A percentile compares a stretch with the other conserved stretches of the same genome.
These are phyloP conservation scores for Talaromyces albobiverticillius DNA, from an alignment of 2,329 filamentous ascomycete genomes.

Conservation along the genomic window DNA sequence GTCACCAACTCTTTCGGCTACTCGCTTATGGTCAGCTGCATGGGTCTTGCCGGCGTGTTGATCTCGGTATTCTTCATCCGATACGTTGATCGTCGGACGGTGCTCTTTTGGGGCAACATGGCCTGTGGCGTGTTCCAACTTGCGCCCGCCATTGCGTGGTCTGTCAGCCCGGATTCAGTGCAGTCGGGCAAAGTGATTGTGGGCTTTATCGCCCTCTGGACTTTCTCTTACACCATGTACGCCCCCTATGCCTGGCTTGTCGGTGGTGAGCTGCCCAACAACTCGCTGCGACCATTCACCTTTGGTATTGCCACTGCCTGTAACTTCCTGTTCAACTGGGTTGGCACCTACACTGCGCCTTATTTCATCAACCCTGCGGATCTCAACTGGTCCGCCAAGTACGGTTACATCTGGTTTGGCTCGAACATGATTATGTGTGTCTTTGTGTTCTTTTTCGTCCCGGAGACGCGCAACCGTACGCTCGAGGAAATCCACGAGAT, in stretches of 20 bases:
- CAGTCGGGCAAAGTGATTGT: conserved; percentile 3
- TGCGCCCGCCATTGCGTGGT: conserved; percentile 4
- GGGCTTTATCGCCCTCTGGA: conserved; percentile 3
- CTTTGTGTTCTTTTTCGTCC: conserved; percentile 30
- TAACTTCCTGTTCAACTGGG: conserved; percentile 42
- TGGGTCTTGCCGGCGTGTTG: neutral
- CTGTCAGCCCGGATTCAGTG: neutral
- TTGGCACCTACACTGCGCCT: conserved; percentile 39
- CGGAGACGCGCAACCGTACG: conserved; percentile 26
- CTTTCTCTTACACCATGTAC: conserved; percentile 7
- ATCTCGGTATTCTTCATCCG: neutral
- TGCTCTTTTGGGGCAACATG: conserved; percentile 1
- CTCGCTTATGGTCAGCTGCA: conserved; percentile 4
- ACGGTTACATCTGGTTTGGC: conserved; percentile 42
- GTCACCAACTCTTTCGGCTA: conserved; percentile 4
- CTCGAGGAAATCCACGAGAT: conserved; percentile 23
- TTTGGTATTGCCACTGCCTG: conserved; percentile 38
- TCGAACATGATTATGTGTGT: conserved; percentile 33
- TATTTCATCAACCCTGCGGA: conserved; percentile 45
- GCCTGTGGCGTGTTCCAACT: conserved; percentile 7
- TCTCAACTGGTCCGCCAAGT: conserved; percentile 33
- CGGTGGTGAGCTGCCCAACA: conserved; percentile 40
- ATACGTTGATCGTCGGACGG: conserved; percentile 1
- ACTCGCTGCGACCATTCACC: conserved; percentile 39
- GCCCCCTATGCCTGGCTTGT: conserved; percentile 33